Conservation (phyloP, 129 eudicot species). For the Apium graveolens region DNA sequence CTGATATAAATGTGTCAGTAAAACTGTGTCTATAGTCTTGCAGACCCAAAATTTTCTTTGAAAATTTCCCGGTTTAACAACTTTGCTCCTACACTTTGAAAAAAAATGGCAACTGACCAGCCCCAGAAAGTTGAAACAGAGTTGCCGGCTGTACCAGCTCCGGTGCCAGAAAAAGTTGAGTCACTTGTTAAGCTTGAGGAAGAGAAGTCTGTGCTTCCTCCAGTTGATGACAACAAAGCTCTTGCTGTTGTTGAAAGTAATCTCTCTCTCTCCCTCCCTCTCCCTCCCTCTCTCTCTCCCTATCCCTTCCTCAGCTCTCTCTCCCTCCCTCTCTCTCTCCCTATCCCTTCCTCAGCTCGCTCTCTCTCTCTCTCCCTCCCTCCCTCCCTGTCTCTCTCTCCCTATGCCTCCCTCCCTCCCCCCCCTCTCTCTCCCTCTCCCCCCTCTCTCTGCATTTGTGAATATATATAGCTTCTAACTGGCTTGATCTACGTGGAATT, state of each 20-base stretch:
- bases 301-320: neutral
- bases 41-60: neutral
- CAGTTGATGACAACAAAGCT: conserved; percentile 31
- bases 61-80: neutral
- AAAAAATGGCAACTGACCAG: conserved; percentile 29
- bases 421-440: neutral
- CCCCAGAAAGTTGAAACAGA: conserved; percentile 25
- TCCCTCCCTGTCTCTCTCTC: conserved; percentile 8
- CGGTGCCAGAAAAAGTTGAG: conserved; percentile 24
- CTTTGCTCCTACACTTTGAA: neutral
- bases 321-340: conserved; percentile 5
- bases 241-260: conserved; percentile 28
- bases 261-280: neutral
- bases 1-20: neutral
- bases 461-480: neutral
- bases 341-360: no score
- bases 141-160: conserved; percentile 22
- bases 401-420: neutral
- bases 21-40: neutral
- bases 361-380: neutral
- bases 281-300: neutral
- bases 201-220: conserved; percentile 24
- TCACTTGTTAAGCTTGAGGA: conserved; percentile 18
- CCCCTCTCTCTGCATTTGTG: no score
- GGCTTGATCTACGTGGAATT: neutral